Evolutionary conservation across 1,139 yeast genomes (phyloP).

Genomic region (Lodderomyces margitis): DNA sequence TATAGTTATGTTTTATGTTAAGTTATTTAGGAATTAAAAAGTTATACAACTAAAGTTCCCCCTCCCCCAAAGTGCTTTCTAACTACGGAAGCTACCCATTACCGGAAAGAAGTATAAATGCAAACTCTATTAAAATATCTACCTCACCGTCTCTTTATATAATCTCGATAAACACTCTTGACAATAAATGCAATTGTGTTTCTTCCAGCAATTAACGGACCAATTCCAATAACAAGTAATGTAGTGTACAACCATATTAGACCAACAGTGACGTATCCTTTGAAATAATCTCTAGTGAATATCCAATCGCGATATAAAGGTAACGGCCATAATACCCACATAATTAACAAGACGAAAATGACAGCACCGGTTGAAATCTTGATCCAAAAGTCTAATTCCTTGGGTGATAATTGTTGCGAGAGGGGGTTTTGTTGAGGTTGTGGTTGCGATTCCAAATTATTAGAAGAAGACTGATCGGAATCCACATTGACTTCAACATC

Average conservation of each 20-base stretch:
- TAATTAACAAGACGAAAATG: constrained; percentile 26
- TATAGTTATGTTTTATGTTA: not conserved
- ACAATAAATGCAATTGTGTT: constrained; percentile 21
- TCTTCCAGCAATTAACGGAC: constrained; percentile 38
- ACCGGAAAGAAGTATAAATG: too few relatives aligned
- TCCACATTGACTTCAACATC: constrained; percentile 7
- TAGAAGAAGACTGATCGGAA: constrained; percentile 3
- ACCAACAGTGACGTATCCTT: constrained; percentile 39
- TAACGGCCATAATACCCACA: constrained; percentile 46
- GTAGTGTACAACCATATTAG: constrained; percentile 38
- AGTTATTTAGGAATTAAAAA: not conserved
- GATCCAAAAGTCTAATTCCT: constrained; percentile 19
- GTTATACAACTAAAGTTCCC: not conserved
- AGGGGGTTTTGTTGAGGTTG: not conserved
- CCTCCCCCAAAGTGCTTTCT: too few relatives aligned
- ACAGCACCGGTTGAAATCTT: constrained; percentile 30
- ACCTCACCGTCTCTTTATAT: constrained; percentile 9
- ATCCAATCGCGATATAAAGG: constrained; percentile 45
- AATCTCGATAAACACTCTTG: constrained; percentile 23
- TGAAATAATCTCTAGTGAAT: constrained; percentile 36
- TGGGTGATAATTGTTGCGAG: constrained; percentile 11
- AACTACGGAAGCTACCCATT: too few relatives aligned
- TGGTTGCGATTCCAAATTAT: constrained; percentile 3
- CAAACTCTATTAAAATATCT: not conserved
- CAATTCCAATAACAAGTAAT: constrained; percentile 33